These are phyloP conservation scores for Cucurbitaria berberidis DNA, from an alignment of 2,329 filamentous ascomycete genomes.

Conservation along the genomic window DNA sequence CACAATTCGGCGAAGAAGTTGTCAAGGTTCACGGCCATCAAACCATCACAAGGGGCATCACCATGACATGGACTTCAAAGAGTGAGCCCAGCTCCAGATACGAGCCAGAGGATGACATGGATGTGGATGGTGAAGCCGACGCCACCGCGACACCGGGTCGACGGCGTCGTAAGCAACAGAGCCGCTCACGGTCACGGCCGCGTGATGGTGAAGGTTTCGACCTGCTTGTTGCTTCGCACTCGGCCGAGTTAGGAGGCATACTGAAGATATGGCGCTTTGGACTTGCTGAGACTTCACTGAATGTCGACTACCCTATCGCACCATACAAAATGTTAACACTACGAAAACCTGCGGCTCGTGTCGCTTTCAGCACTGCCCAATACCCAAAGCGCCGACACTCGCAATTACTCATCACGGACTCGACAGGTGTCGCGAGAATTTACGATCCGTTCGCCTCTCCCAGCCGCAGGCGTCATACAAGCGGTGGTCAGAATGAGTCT, in stretches of 20 bases:
- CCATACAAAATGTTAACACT: constrained; percentile 58
- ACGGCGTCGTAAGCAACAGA: constrained; percentile 28
- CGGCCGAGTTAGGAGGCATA: constrained; percentile 48
- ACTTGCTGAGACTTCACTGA: constrained; percentile 43
- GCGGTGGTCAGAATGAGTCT: constrained; percentile 19
- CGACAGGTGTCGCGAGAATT: constrained; percentile 62
- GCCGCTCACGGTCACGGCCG: constrained; percentile 27
- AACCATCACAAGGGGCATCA: constrained; percentile 57
- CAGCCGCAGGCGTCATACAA: constrained; percentile 27
- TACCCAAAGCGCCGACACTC: constrained; percentile 61
- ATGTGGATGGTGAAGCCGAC: constrained; percentile 41
- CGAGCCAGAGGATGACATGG: constrained; percentile 43
- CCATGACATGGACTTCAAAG: constrained; percentile 59
- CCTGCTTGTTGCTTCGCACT: constrained; percentile 51
- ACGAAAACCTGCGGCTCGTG: constrained; percentile 56
- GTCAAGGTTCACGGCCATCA: constrained; percentile 59
- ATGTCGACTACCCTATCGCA: constrained; percentile 46
- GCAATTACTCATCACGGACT: constrained; percentile 61
- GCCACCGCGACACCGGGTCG: constrained; percentile 20
- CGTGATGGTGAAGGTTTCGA: constrained; percentile 43
- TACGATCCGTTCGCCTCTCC: constrained; percentile 59
- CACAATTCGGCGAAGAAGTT: constrained; percentile 53
- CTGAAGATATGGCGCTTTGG: constrained; percentile 51
- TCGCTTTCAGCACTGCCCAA: constrained; percentile 61
- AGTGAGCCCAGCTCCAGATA: constrained; percentile 23